Evolutionary conservation across 441 rosid genomes (phyloP), one percentile per base, ranked within the genome.

Genomic region (Biscutella auriculata): DNA sequence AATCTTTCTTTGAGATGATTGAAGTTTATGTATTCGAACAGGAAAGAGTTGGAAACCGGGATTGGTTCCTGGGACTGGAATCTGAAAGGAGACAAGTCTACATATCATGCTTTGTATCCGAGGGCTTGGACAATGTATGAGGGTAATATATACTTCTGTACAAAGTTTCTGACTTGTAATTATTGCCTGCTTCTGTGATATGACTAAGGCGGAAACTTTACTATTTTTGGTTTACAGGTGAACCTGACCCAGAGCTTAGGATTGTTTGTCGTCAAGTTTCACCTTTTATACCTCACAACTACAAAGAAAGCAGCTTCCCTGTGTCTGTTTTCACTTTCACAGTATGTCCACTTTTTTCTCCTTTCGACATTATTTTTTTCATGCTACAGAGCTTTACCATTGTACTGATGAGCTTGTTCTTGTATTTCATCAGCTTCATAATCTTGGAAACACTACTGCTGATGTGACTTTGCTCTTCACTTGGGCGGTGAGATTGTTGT

Each of bases 31-130:
- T 73, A 50, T 46, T 6, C 43, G 6, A 69, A 66, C 74, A 92
- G 97, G 69, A 79, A 77, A 57, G 66, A 66, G 30, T 62, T 76
- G 14, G 77, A 25, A 58, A 71, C 79, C 11, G 98, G 98, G 57
- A 82, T 92, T 63, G 75, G 73, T 62, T 84, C 88, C 0, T 92
- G 96, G 98, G 96, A 88, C 70, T 92, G 98, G 98, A 78, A 88
- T 69, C 71, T 92, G 64, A 79, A 76, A 42, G 95, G 95, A 21
- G 57, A 84, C 55, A 79, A 69, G 48, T 80, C 95, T 53, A 88
- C 88, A 55, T 92, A 88, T 71, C 95, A 92, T 74, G 98, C 95
- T 57, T 71, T 92, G 60, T 92, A 79, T 68, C 96, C 98, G 5
- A 86, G 96, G 79, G 80, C 98, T 29, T 92, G 98, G 96, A 92